Conservation (phyloP, 2,329 filamentous ascomycete species). For the Hysterium pulicare region DNA sequence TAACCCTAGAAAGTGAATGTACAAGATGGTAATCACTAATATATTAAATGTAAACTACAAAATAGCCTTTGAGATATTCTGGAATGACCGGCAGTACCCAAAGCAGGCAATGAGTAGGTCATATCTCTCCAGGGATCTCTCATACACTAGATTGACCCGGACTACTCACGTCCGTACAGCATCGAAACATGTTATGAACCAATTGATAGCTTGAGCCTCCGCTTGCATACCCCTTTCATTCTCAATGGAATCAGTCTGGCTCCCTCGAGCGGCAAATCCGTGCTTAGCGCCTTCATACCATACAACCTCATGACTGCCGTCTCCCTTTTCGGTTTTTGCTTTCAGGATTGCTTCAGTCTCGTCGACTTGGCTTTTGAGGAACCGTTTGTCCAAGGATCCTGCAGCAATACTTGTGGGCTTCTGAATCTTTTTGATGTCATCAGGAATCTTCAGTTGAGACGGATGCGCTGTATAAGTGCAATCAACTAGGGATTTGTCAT, state of each 20-base stretch:
- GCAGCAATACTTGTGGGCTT: slow-evolving; percentile 35
- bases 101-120: no score
- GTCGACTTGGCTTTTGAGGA: slow-evolving; percentile 26
- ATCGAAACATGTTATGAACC: slow-evolving; percentile 36
- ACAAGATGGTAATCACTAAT: no score
- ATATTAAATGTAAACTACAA: no score
- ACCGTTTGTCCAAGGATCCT: slow-evolving; percentile 23
- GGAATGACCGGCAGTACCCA: no score
- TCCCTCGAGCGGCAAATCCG: slow-evolving; percentile 36
- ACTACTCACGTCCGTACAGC: no score
- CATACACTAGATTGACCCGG: no score
- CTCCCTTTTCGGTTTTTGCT: slow-evolving; percentile 26
- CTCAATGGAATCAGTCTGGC: slow-evolving; percentile 22
- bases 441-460: slow-evolving; percentile 28
- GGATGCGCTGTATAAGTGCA: slow-evolving; percentile 37
- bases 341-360: slow-evolving; percentile 29
- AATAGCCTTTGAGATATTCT: no score
- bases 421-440: slow-evolving; percentile 31
- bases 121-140: no score
- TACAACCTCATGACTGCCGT: slow-evolving; percentile 30
- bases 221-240: slow-evolving; percentile 33
- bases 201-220: slow-evolving; percentile 36
- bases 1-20: no score
- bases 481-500: slow-evolving; percentile 28
- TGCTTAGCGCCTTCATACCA: slow-evolving; percentile 36